Evolutionary conservation across 352 stramenopile genomes (phyloP).

Genomic region (Blastocystis sp.): DNA sequence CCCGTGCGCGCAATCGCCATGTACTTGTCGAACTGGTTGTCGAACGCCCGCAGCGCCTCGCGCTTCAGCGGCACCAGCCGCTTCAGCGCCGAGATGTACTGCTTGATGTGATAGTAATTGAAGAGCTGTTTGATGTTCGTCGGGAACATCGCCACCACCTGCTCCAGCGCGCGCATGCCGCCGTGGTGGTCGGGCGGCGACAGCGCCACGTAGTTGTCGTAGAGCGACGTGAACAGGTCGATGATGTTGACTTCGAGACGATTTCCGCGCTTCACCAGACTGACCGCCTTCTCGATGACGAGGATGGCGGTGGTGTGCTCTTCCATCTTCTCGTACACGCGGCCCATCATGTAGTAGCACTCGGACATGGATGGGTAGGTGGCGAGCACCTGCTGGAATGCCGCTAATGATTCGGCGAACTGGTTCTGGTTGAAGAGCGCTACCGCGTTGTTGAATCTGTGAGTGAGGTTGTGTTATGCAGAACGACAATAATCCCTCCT

Average conservation of each 20-base stretch:
- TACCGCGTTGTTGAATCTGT: constrained; percentile 44
- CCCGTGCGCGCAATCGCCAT: background rate
- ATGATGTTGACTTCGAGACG: constrained; percentile 52
- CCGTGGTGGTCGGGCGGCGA: constrained; percentile 39
- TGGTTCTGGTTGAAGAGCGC: constrained; percentile 12
- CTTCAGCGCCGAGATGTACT: constrained; percentile 58
- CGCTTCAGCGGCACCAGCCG: constrained; percentile 28
- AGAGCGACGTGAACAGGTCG: constrained; percentile 49
- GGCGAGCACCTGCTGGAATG: constrained; percentile 13
- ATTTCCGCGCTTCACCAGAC: constrained; percentile 41
- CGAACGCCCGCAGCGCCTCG: background rate
- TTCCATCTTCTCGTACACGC: constrained; percentile 31
- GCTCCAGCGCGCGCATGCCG: constrained; percentile 34
- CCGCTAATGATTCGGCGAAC: background rate
- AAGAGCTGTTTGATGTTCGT: constrained; percentile 32
- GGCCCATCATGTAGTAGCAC: constrained; percentile 63
- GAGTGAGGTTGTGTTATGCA: background rate
- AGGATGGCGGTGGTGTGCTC: background rate
- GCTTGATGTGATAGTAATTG: constrained; percentile 66
- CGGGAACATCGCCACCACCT: constrained; percentile 45
- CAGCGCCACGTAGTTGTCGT: constrained; percentile 41
- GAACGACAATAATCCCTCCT: background rate
- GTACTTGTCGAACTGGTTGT: background rate
- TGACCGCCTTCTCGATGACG: constrained; percentile 13
- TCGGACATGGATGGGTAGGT: constrained; percentile 30